phyloP scores from a whole-genome alignment of 2,329 filamentous ascomycete genomes.

The Fusarium anguioides region DNA sequence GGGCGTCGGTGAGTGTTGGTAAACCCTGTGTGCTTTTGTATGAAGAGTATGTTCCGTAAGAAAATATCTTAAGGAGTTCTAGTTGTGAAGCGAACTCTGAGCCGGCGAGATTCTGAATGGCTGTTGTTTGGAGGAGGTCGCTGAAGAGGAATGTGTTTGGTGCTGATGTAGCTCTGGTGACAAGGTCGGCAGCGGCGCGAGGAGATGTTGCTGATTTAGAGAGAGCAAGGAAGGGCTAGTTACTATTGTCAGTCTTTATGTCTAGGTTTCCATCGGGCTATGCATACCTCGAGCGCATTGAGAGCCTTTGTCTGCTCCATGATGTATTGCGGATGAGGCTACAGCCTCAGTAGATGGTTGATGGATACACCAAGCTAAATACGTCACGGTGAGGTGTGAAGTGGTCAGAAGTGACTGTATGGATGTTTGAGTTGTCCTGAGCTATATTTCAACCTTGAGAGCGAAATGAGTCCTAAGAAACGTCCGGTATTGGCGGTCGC shows the following conservation, averaged over 20 bases:
- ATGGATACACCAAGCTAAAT: constrained; percentile 5
- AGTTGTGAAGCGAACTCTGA: constrained; percentile 72
- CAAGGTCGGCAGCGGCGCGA: constrained; percentile 84
- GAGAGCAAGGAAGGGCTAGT: constrained; percentile 88
- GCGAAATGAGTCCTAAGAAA: neutral
- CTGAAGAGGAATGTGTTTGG: constrained; percentile 92
- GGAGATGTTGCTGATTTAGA: constrained; percentile 87
- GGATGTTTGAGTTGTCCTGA: neutral
- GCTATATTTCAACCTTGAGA: neutral
- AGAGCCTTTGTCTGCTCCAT: constrained; percentile 82
- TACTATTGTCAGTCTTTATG: constrained; percentile 21
- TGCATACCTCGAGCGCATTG: constrained; percentile 69
- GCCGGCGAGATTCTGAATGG: constrained; percentile 78
- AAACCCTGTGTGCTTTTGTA: constrained; percentile 69
- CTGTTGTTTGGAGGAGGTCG: constrained; percentile 85
- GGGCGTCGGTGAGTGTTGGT: constrained; percentile 76
- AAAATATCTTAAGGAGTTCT: constrained; percentile 85
- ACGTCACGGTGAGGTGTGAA: constrained; percentile 3
- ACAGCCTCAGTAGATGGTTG: constrained; percentile 35
- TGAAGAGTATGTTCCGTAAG: constrained; percentile 86
- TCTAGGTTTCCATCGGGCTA: accelerated
- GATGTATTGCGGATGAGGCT: constrained; percentile 42
- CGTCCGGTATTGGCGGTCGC: neutral
- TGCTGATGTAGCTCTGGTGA: constrained; percentile 88
- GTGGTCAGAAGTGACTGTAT: neutral